These are phyloP conservation scores for Skeletonema grethae DNA, from an alignment of 108 stramenopile genomes.

Conservation along the genomic window DNA sequence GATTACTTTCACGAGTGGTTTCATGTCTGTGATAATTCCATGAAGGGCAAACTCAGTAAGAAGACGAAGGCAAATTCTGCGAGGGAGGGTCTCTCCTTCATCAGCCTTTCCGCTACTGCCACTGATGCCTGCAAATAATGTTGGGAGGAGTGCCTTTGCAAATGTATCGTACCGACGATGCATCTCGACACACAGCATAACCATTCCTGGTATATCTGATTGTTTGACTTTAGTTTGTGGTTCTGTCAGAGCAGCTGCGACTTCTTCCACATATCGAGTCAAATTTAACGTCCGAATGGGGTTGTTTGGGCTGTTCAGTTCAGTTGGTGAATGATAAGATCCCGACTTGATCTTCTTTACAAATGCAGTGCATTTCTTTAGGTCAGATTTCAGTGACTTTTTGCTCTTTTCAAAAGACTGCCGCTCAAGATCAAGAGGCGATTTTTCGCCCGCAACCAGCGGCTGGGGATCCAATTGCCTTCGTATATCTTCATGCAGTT, in stretches of 20 bases:
- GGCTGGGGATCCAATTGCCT: constrained; percentile 24
- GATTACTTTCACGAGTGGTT: constrained; percentile 68
- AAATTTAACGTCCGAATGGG: constrained; percentile 85
- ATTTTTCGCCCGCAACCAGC: background rate
- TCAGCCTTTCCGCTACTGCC: constrained; percentile 36
- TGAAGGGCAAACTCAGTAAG: constrained; percentile 71
- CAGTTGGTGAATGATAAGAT: constrained; percentile 57
- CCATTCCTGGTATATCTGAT: constrained; percentile 64
- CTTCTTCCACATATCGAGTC: constrained; percentile 92
- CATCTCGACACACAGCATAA: constrained; percentile 72
- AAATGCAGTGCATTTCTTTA: constrained; percentile 96
- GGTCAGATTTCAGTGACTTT: constrained; percentile 90
- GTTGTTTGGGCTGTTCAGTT: constrained; percentile 43
- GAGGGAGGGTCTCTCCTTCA: constrained; percentile 54
- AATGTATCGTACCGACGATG: constrained; percentile 71
- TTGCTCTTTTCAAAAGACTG: constrained; percentile 70
- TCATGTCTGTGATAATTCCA: constrained; percentile 67
- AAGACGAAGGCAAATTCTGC: constrained; percentile 68
- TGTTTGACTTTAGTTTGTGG: constrained; percentile 70
- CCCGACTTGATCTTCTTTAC: constrained; percentile 90
- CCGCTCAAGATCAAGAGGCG: constrained; percentile 28
- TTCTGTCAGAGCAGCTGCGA: constrained; percentile 86
- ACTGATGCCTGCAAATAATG: constrained; percentile 53
- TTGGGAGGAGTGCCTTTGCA: constrained; percentile 47
- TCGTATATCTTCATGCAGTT: constrained; percentile 17